Evolutionary conservation across 495 filamentous ascomycete species (phyloP).

Genomic region (Glarea lozoyensis): DNA sequence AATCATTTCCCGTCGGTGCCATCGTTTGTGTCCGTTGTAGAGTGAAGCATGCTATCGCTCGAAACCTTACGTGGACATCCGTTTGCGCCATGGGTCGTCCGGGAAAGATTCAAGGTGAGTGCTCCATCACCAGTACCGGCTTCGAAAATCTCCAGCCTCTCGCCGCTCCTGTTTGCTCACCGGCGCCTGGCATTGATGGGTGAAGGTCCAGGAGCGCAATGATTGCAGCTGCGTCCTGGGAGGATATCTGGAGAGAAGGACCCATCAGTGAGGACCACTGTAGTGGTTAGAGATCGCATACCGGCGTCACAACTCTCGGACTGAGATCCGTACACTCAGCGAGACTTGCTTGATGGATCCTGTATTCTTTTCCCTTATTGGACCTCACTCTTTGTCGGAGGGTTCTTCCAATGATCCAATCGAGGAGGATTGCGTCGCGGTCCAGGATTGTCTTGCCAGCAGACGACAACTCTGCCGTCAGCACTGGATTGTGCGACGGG

Average conservation of each 20-base stretch:
- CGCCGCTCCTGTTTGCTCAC: constrained; percentile 18
- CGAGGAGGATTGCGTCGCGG: constrained; percentile 43
- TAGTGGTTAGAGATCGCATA: constrained; percentile 26
- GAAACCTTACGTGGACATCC: constrained; percentile 21
- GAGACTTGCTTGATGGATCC: constrained; percentile 54
- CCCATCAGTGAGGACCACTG: neutral
- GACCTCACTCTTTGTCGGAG: constrained; percentile 45
- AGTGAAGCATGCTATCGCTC: too few relatives aligned
- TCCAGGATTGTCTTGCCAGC: constrained; percentile 37
- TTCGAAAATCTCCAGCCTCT: constrained; percentile 60
- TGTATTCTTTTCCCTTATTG: constrained; percentile 39
- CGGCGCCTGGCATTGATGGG: constrained; percentile 28
- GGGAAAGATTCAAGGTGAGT: constrained; percentile 61
- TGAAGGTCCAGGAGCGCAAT: constrained; percentile 68
- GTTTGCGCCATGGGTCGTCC: constrained; percentile 71
- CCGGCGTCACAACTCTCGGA: constrained; percentile 62
- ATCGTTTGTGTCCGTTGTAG: too few relatives aligned
- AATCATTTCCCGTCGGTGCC: too few relatives aligned
- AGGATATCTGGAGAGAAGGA: constrained; percentile 49
- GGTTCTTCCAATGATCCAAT: constrained; percentile 54
- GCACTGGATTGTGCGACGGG: constrained; percentile 2
- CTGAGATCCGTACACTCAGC: constrained; percentile 61
- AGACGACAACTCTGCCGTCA: constrained; percentile 36
- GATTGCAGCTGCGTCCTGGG: constrained; percentile 61
- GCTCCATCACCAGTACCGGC: constrained; percentile 75